These are phyloP conservation scores for Cystobasidium pallidum DNA, from an alignment of 1,284 basidiomycete species.

Conservation along the genomic window DNA sequence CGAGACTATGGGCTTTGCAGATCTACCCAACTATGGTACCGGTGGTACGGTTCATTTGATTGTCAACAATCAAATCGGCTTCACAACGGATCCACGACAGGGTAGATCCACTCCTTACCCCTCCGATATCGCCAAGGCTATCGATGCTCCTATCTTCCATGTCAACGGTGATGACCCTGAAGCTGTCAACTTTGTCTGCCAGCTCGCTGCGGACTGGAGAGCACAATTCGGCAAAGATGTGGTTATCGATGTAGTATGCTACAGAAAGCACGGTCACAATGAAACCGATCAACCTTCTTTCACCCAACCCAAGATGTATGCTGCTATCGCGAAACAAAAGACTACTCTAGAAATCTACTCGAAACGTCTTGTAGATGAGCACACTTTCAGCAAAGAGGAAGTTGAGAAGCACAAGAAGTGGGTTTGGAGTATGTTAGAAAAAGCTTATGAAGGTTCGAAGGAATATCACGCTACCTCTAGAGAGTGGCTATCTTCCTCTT, in stretches of 20 bases:
- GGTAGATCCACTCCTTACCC: slow-evolving; percentile 96
- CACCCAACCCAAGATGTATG: slow-evolving; percentile 99
- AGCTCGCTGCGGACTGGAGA: slow-evolving; percentile 96
- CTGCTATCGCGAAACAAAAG: slow-evolving; percentile 92
- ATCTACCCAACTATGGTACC: slow-evolving; percentile 91
- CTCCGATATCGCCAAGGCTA: slow-evolving; percentile 98
- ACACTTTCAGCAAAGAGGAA: slow-evolving; percentile 92
- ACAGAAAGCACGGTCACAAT: slow-evolving; percentile 97
- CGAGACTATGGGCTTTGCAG: slow-evolving; percentile 99
- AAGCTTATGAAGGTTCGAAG: slow-evolving; percentile 84
- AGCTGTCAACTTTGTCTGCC: slow-evolving; percentile 96
- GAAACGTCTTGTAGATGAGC: slow-evolving; percentile 85
- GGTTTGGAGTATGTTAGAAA: slow-evolving; percentile 99
- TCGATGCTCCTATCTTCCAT: slow-evolving; percentile 99
- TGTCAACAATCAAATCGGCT: slow-evolving; percentile 98
- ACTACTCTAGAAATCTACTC: slow-evolving; percentile 90
- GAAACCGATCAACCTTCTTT: slow-evolving; percentile 99
- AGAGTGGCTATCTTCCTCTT: slow-evolving; percentile 97
- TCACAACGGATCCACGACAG: slow-evolving; percentile 98
- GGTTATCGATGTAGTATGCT: slow-evolving; percentile 97
- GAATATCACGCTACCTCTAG: slow-evolving; percentile 90
- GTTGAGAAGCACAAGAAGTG: slow-evolving; percentile 98
- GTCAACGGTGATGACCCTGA: slow-evolving; percentile 99
- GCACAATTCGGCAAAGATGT: slow-evolving; percentile 99
- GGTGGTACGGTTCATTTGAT: slow-evolving; percentile 98